A percentile compares a stretch with the other conserved stretches of the same genome.
Conservation (phyloP, 331 rosid genomes). For the Quercus tomentella region DNA sequence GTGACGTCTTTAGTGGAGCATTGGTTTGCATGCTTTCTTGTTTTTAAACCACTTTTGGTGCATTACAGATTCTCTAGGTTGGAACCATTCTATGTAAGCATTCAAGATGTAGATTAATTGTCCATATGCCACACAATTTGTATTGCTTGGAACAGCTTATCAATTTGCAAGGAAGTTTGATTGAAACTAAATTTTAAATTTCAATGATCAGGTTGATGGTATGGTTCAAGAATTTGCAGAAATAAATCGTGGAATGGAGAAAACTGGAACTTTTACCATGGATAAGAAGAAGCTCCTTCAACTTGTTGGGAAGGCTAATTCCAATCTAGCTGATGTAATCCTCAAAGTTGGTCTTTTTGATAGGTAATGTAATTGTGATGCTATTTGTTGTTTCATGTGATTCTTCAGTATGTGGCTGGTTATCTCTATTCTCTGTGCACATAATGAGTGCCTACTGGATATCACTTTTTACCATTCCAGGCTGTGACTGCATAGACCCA, state of each 20-base stretch:
- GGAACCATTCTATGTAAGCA: neutral
- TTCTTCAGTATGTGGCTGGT: neutral
- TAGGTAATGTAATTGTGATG: conserved; percentile 44
- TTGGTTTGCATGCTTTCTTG: neutral
- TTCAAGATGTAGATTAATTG: neutral
- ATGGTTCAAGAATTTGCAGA: conserved; percentile 89
- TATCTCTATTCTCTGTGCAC: neutral
- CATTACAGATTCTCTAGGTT: neutral
- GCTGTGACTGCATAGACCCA: neutral
- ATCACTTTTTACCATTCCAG: neutral
- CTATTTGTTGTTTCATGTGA: neutral
- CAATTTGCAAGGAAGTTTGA: neutral
- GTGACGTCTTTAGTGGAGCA: neutral
- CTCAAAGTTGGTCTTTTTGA: conserved; percentile 97
- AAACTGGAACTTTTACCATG: conserved; percentile 97
- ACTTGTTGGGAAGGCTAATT: conserved; percentile 97
- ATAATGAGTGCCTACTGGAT: neutral
- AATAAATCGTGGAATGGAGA: conserved; percentile 97
- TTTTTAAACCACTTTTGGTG: neutral
- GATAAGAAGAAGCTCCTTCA: conserved; percentile 92
- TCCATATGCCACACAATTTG: neutral
- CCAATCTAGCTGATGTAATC: conserved; percentile 91
- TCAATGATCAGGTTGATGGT: conserved; percentile 67
- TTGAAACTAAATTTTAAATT: neutral
- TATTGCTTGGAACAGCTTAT: neutral